Base-by-base conservation (phyloP, 345 rosid species). In the Cardiospermum halicacabum region DNA sequence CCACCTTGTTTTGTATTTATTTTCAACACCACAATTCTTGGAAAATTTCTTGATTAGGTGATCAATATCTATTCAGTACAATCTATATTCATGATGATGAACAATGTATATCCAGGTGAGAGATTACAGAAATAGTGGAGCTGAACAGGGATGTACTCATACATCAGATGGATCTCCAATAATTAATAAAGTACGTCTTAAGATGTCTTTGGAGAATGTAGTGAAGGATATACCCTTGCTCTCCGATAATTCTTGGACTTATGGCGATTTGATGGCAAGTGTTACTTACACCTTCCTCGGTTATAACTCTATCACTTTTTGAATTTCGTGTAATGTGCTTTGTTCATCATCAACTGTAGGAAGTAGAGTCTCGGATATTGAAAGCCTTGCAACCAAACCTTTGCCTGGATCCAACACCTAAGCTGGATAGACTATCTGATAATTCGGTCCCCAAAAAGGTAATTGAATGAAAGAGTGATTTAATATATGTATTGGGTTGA, bases 371-470 rank as follows among this genome's bases (percentile, higher is more conserved):
- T 47, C 79, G 89, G 74, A 95, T 95, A 77, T 58, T 95, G 69
- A 91, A 84, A 81, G 93, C 96, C 71, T 75, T 95, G 74, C 96
- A 95, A 75, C 99, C 97, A 66, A 80, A 78, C 43, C 96, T 94
- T 74, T 81, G 80, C 78, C 80, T 94, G 60, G 97, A 94, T 83
- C 99, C 97, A 70, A 71, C 77, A 60, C 97, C 99, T 45, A 84
- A 85, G 74, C 77, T 94, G 75, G 96, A 94, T 75, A 85, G 85
- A 80, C 91, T 94, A 60, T 82, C 81, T 74, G 53, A 67, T 58
- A 73, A 60, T 48, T 82, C 81, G 42, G 79, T 82, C 65, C 67
- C 85, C 2, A 61, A 72, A 31, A 84, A 84, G 90, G 99, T 95
- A 78, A 72, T 42, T 10, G 59, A 26, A 65, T 62, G 40, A 40